Conservation (phyloP, 306 rosid genomes). For the peach (Prunus persica) region Prunus_persica_NCBIv2 NC_034016.1:22275001-22275500, state of each 20-base stretch:
- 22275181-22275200: background rate
- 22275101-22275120: slow-evolving; percentile 86
- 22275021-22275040: slow-evolving; percentile 73
- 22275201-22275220: background rate
- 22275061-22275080: slow-evolving; percentile 85
- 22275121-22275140: slow-evolving; percentile 98
- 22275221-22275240: background rate
- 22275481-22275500: slow-evolving; percentile 93
- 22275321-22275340: background rate
- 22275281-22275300: background rate
- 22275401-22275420: slow-evolving; percentile 5
- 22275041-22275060: slow-evolving; percentile 82
- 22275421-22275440: slow-evolving; percentile 15
- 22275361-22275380: background rate
- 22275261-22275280: background rate
- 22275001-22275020: background rate
- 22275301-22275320: background rate
- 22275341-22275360: background rate
- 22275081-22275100: slow-evolving; percentile 85
- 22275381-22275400: background rate
- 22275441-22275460: slow-evolving; percentile 91
- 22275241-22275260: background rate
- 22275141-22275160: slow-evolving; percentile 94
- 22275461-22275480: slow-evolving; percentile 81
- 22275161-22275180: slow-evolving; percentile 20